Evolutionary conservation across 805 yeast genomes (phyloP), one percentile per base, ranked within the genome.

Genomic region (Wickerhamomyces canadensis): DNA sequence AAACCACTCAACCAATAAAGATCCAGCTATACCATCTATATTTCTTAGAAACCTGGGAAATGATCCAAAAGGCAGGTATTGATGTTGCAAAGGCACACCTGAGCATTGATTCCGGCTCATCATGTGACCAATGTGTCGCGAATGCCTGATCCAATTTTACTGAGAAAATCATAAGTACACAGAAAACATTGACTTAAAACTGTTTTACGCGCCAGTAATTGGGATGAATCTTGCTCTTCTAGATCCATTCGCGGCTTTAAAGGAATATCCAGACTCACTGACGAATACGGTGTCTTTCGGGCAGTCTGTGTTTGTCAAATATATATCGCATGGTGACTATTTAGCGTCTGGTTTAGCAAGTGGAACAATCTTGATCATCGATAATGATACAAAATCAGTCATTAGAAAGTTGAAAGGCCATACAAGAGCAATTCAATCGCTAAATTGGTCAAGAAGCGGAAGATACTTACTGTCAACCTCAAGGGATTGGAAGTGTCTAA

Each of bases 201-300:
- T 10, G 7, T 21, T 21, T 21, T 21, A 21, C 7, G 10, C 7
- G 23, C 7, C 23, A 7, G 10, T 7, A 7, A 7, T 7, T 7
- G 10, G 7, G 10, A 85, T 85, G 93, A 89, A 89, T 58, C 65
- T 88, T 24, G 70, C 93, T 9, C 68, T 91, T 18, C 75, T 85
- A 45, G 98, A 89, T 59, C 97, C 97, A 4, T 86, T 87, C 58
- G 78, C 91, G 2, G 88, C 91, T 17, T 81, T 95, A 16, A 87
- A 86, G 52, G 98, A 89, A 54, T 89, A 75, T 51, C 98, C 98
- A 0, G 96, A 89, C 43, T 72, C 81, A 2, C 71, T 86, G n/a
- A 73, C 83, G 2, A 78, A 78, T 42, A 78, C 89, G 0, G 61
- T 87, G 11, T 74, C 74, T 11, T 77, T 76, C 37, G 81, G 87